Percentiles rank a stretch among this genome's conserved stretches.
Evolutionary conservation across 106 monocot genomes (phyloP).

Genomic region (Apostasia shenzhenica): DNA sequence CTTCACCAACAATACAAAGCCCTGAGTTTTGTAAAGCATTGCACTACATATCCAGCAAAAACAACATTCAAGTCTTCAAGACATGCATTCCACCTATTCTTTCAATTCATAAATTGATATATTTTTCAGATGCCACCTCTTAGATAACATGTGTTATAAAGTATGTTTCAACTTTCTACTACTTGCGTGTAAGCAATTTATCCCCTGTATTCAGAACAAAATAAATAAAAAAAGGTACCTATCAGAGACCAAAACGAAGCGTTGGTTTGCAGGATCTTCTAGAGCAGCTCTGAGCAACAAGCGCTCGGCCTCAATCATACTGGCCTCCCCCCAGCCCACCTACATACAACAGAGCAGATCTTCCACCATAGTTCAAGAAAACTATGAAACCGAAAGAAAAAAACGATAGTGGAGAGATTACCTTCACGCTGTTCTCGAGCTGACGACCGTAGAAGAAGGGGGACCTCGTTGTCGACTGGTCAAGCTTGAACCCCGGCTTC

Average conservation of each 20-base stretch:
- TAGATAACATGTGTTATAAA: too few relatives aligned
- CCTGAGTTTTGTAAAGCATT: too few relatives aligned
- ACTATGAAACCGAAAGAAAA: not conserved
- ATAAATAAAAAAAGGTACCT: conserved; percentile 31
- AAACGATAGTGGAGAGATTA: conserved; percentile 5
- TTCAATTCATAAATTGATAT: too few relatives aligned
- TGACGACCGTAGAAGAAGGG: conserved; percentile 65
- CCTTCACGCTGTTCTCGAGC: conserved; percentile 54
- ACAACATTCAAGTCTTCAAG: too few relatives aligned
- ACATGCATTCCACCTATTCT: too few relatives aligned
- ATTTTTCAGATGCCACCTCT: too few relatives aligned
- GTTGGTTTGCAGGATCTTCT: conserved; percentile 81
- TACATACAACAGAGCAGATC: conserved; percentile 19
- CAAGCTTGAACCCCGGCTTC: conserved; percentile 63
- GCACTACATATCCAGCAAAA: too few relatives aligned
- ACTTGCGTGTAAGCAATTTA: too few relatives aligned
- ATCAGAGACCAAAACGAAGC: conserved; percentile 84
- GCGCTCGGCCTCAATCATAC: conserved; percentile 90
- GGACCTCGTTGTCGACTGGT: conserved; percentile 58
- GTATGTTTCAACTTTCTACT: too few relatives aligned
- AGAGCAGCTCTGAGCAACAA: conserved; percentile 52
- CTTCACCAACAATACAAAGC: too few relatives aligned
- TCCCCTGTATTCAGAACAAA: too few relatives aligned
- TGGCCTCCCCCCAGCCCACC: conserved; percentile 92
- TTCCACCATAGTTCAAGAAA: not conserved